phyloP scores from a whole-genome alignment of 2,329 filamentous ascomycete genomes.

The Ophiostoma sp. region DNA sequence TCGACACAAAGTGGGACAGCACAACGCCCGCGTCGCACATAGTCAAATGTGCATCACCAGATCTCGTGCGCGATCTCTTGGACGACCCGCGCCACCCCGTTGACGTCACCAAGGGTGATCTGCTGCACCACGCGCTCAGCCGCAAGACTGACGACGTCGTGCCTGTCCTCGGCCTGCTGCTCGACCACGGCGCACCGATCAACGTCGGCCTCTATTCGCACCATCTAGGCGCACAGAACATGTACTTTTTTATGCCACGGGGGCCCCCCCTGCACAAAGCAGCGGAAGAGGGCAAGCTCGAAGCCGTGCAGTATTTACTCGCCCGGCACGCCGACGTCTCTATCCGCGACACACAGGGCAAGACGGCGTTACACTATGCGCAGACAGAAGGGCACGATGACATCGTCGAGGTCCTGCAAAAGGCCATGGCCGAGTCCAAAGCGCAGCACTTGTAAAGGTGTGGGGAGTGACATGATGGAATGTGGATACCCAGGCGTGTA shows the following conservation, averaged over 20 bases:
- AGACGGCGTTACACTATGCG: slow-evolving; percentile 11
- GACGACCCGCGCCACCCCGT: slow-evolving; percentile 11
- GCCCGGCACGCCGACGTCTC: slow-evolving; percentile 8
- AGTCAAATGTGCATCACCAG: not conserved
- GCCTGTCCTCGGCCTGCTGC: slow-evolving; percentile 9
- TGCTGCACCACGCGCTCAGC: not conserved
- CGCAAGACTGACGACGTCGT: not conserved
- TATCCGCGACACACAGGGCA: slow-evolving; percentile 5
- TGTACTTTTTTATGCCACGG: slow-evolving; percentile 5
- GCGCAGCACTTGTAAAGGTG: slow-evolving; percentile 12
- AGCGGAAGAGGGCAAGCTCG: not conserved
- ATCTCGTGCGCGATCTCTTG: not conserved
- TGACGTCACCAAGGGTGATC: not conserved
- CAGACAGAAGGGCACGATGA: not conserved
- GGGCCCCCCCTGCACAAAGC: slow-evolving; percentile 12
- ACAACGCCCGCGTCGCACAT: not conserved
- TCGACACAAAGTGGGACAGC: not conserved
- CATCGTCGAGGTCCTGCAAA: not conserved
- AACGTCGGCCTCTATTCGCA: not conserved
- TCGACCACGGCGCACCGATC: slow-evolving; percentile 18
- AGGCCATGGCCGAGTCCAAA: slow-evolving; percentile 1
- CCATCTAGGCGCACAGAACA: not conserved
- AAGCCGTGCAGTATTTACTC: slow-evolving; percentile 9
- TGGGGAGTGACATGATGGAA: no score
- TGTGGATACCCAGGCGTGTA: no score